phyloP scores from a whole-genome alignment of 1,284 basidiomycete species.

The Sporisorium graminicola region DNA sequence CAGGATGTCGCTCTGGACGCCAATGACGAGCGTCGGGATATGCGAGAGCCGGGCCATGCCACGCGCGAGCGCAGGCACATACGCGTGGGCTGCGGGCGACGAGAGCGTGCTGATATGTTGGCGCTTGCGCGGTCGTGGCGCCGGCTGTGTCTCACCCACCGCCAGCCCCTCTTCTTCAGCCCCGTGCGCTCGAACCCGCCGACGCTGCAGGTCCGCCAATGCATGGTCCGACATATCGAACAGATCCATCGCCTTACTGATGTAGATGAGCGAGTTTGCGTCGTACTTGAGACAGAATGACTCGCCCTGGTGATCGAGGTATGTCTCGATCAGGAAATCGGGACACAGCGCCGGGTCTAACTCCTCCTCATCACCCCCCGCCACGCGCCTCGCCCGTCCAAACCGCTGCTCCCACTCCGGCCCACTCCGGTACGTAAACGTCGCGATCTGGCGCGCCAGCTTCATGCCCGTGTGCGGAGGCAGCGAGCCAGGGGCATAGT shows the following conservation, averaged over 20 bases:
- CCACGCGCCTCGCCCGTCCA: conserved; percentile 78
- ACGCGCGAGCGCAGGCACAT: conserved; percentile 84
- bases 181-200: conserved; percentile 55
- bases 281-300: conserved; percentile 99
- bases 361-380: conserved; percentile 19
- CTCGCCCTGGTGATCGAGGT: conserved; percentile 88
- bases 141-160: conserved; percentile 21
- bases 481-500: conserved; percentile 82
- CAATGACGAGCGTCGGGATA: conserved; percentile 88
- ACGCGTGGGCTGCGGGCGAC: conserved; percentile 73
- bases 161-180: conserved; percentile 1
- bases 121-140: conserved; percentile 36
- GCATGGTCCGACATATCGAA: conserved; percentile 93
- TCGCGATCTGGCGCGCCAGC: conserved; percentile 96
- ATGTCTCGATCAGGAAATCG: conserved; percentile 98
- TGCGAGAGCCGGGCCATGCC: conserved; percentile 82
- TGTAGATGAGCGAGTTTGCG: conserved; percentile 97
- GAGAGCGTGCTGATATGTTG: conserved; percentile 75
- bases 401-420: conserved; percentile 99
- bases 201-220: conserved; percentile 75
- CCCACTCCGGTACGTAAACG: conserved; percentile 97
- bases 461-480: conserved; percentile 99
- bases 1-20: conserved; percentile 95
- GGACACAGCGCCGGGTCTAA: conserved; percentile 79
- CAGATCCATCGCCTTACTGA: conserved; percentile 97